Evolutionary conservation across 768 basidiomycete genomes (phyloP).

Genomic region (Leccinellum albellum): DNA sequence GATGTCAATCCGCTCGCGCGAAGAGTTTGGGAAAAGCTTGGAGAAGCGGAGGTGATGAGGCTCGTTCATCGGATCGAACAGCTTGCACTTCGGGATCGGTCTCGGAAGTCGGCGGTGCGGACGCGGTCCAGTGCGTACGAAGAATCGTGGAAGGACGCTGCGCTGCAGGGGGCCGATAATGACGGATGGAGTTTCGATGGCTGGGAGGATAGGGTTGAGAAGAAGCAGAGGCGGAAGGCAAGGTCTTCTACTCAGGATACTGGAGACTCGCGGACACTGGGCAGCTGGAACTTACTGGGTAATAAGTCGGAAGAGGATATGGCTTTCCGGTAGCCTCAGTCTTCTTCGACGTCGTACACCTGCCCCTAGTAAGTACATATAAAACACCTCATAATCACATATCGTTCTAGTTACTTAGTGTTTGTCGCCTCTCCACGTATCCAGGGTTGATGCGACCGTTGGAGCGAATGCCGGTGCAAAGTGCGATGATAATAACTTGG

Average conservation of each 20-base stretch:
- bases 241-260: not conserved
- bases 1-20: conserved; percentile 33
- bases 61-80: conserved; percentile 52
- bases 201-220: conserved; percentile 32
- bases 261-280: not conserved
- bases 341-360: no score
- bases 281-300: conserved; percentile 1
- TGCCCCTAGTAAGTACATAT: no score
- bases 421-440: no score
- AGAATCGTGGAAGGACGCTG: conserved; percentile 44
- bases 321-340: conserved; percentile 4
- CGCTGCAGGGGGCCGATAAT: conserved; percentile 25
- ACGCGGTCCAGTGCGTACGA: conserved; percentile 10
- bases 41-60: conserved; percentile 48
- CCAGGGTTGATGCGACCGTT: no score
- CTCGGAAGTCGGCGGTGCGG: conserved; percentile 9
- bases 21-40: conserved; percentile 42
- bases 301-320: not conserved
- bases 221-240: not conserved
- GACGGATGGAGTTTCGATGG: conserved; percentile 50
- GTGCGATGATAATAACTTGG: no score
- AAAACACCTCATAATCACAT: no score
- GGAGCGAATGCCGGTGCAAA: no score
- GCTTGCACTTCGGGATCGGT: conserved; percentile 28
- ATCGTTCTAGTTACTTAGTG: no score